Base-by-base conservation (phyloP, 495 filamentous ascomycete species). In the Cercophora sp. region DNA sequence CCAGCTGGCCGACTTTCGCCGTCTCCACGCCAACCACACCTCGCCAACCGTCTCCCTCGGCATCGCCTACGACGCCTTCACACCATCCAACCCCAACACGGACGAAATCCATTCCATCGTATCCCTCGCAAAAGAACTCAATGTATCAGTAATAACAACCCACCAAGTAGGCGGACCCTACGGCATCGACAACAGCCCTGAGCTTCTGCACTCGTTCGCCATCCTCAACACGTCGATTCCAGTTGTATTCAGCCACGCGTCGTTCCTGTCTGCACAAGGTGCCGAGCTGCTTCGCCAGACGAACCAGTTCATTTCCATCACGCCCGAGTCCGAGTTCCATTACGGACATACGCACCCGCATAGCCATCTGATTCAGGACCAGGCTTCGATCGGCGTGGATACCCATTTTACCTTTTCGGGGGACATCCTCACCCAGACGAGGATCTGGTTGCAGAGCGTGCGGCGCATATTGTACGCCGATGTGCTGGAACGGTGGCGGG, bases 321-420 rank as follows among this genome's bases (percentile, higher is more conserved):
- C 74, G 10, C 62, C 73, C 1, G 73, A 78, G 36, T 70, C 66
- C 11, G 74, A 76, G 54, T 62, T 71, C 57, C 70, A 73, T 54
- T 74, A 69, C 57, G 74, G 73, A 10, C 72, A 75, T 42, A 55
- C 46, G 5, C 61, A 76, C 48, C 55, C 66, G 13, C 54, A 32
- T 39, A 60, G 54, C 26, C 66, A 73, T 50, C 57, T 67, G 10
- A 61, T 70, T 37, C 66, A 63, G 8, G 70, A 73, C 46, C 72
- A 74, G 48, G 66, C 70, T n/a, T 52, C 70, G 0, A 58, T 78
- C 3, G 74, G 74, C 10, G 57, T 76, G 23, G 74, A 78, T 56
- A 75, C 72, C 31, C 71, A 75, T 32, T 70, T 71, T 48, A 71
- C 74, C 10, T 76, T 67, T 52, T 67, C 62, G 1, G 56, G 62